Percentiles rank a stretch among this genome's conserved stretches.
These are phyloP conservation scores for Pichiaceae sp. DNA, from an alignment of 1,139 yeast genomes.

Conservation along the genomic window DNA sequence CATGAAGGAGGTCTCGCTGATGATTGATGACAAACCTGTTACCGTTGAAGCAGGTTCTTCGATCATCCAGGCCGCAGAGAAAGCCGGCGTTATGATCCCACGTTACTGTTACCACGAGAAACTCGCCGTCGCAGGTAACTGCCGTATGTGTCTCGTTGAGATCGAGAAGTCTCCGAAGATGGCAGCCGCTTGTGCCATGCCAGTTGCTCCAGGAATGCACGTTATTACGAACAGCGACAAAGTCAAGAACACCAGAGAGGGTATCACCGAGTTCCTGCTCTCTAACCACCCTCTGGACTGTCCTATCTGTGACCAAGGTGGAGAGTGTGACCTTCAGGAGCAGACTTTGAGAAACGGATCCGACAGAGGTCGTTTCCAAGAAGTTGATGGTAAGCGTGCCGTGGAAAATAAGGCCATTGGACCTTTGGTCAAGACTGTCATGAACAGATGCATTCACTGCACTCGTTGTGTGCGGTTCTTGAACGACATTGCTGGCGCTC, in stretches of 20 bases:
- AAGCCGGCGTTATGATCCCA: constrained; percentile 83
- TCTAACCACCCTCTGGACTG: constrained; percentile 91
- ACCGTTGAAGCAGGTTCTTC: constrained; percentile 82
- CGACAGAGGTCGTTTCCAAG: constrained; percentile 80
- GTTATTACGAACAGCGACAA: constrained; percentile 76
- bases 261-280: constrained; percentile 81
- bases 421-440: constrained; percentile 81
- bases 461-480: constrained; percentile 87
- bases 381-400: constrained; percentile 80
- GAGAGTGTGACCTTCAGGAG: constrained; percentile 89
- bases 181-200: constrained; percentile 88
- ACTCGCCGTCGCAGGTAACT: constrained; percentile 88
- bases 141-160: constrained; percentile 91
- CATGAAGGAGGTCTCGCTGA: constrained; percentile 52
- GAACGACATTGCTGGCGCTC: constrained; percentile 90
- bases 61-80: constrained; percentile 85
- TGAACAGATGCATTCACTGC: constrained; percentile 93
- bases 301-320: constrained; percentile 93
- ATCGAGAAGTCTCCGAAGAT: constrained; percentile 87
- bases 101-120: constrained; percentile 90
- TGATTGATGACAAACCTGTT: constrained; percentile 72
- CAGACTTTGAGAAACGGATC: constrained; percentile 79
- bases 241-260: constrained; percentile 80
- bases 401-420: constrained; percentile 89
- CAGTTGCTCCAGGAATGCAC: constrained; percentile 84